Evolutionary conservation across 768 basidiomycete genomes (phyloP), one percentile per base, ranked within the genome.

Genomic region (Trametes coccinea): DNA sequence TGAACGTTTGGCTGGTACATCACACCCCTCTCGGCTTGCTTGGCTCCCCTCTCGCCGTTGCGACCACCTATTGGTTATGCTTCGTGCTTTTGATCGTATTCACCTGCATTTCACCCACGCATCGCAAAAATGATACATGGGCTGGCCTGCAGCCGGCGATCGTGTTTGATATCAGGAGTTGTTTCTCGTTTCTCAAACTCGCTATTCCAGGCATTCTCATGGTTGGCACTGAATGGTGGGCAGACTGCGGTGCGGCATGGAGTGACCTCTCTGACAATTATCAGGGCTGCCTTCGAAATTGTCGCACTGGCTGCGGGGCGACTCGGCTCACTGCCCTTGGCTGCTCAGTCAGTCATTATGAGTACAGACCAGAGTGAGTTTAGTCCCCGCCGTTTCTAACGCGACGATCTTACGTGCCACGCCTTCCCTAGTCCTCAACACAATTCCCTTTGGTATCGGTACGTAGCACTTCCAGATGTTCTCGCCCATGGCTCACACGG

Each of bases 201-300:
- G 90, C 88, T 0, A 66, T 91, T n/a, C 89, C 90, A 0, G 90
- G 89, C 0, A 88, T 92, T 46, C 67, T 90, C 30, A 90, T 90
- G 89, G 82, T 90, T 31, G 88, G 87, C 22, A 89, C 89, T 3
- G 90, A 92, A 76, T 92, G 89, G 89, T 89, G 68, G 56, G 41
- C 7, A 43, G 10, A n/a, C 79, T 61, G 5, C 14, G 16, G 31
- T 2, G 34, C 41, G 29, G 41, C 27, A 13, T 14, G 2, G 11
- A 30, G 9, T n/a, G 5, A 48, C 0, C 10, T 2, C 22, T 41
- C 37, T 56, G 29, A 31, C 33, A 11, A 3, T 50, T 13, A 37
- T 27, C 56, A 90, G 89, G 89, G 87, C 86, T 46, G 87, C 89
- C 0, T 92, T 92, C 65, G 90, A 92, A 69, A 89, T 92, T 41